Conservation (phyloP, 208 protist genomes). For the Crithidia bombi region DNA sequence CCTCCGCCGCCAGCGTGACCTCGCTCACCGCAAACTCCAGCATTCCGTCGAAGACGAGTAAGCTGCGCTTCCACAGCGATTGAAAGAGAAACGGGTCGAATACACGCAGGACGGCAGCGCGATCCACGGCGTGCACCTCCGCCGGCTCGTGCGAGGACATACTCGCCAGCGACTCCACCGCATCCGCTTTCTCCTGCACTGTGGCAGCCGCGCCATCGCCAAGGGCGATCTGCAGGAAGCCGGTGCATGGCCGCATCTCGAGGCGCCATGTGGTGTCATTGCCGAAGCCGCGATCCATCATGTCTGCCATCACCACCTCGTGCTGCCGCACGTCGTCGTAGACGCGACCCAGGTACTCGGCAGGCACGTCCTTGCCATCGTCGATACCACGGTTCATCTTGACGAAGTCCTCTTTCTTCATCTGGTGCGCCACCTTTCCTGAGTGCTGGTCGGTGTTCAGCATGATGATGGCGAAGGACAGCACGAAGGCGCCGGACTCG, state of each 20-base stretch:
- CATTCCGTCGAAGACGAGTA: conserved; percentile 61
- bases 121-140: background rate
- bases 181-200: conserved; percentile 2
- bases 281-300: conserved; percentile 77
- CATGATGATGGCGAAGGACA: conserved; percentile 99
- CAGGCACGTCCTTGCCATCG: conserved; percentile 90
- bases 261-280: conserved; percentile 86
- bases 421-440: conserved; percentile 92
- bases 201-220: background rate
- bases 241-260: conserved; percentile 56
- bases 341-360: conserved; percentile 85
- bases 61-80: conserved; percentile 53
- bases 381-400: conserved; percentile 97
- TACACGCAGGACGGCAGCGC: conserved; percentile 1
- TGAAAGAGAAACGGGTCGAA: conserved; percentile 62
- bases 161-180: conserved; percentile 16
- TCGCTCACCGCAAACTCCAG: conserved; percentile 37
- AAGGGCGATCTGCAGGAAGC: conserved; percentile 25
- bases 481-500: conserved; percentile 88
- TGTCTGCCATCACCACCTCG: conserved; percentile 93
- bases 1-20: conserved; percentile 30
- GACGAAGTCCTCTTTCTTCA: conserved; percentile 94
- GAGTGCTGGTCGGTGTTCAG: conserved; percentile 99
- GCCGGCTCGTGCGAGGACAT: conserved; percentile 10
- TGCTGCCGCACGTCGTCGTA: conserved; percentile 94